A percentile compares a stretch with the other conserved stretches of the same genome.
Conservation (phyloP, 164 flowering plant genomes). For the Akebia trifoliata region DNA sequence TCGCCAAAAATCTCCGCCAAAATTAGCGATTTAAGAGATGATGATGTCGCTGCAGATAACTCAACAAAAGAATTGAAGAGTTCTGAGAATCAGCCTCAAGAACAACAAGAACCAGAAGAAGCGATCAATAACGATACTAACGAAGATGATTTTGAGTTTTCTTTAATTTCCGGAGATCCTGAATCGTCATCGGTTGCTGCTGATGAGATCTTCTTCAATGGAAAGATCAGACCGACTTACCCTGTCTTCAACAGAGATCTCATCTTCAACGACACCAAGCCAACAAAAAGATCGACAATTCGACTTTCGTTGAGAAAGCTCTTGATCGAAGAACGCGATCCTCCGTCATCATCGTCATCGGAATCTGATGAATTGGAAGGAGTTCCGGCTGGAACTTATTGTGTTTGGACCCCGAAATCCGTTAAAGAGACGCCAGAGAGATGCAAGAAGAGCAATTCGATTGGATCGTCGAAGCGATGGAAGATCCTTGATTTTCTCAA, state of each 20-base stretch:
- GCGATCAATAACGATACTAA: too few species aligned
- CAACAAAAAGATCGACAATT: constrained; percentile 7
- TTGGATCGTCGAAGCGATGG: constrained; percentile 32
- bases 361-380: too few species aligned
- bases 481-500: constrained; percentile 31
- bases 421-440: constrained; percentile 5
- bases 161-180: constrained; percentile 26
- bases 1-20: too few species aligned
- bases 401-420: constrained; percentile 26
- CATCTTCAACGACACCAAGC: too few species aligned
- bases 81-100: too few species aligned
- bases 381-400: constrained; percentile 17
- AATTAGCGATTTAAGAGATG: too few species aligned
- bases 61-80: too few species aligned
- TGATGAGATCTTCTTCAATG: constrained; percentile 62
- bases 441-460: constrained; percentile 32
- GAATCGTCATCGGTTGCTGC: constrained; percentile 41
- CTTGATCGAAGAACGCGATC: constrained; percentile 29
- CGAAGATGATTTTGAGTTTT: constrained; percentile 66
- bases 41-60: too few species aligned
- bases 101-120: too few species aligned
- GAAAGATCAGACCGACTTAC: constrained; percentile 62
- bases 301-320: constrained; percentile 37
- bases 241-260: constrained; percentile 38
- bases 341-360: constrained; percentile 21